These are phyloP conservation scores for Plasmopara muralis DNA, from an alignment of 352 stramenopile genomes.

Conservation along the genomic window DNA sequence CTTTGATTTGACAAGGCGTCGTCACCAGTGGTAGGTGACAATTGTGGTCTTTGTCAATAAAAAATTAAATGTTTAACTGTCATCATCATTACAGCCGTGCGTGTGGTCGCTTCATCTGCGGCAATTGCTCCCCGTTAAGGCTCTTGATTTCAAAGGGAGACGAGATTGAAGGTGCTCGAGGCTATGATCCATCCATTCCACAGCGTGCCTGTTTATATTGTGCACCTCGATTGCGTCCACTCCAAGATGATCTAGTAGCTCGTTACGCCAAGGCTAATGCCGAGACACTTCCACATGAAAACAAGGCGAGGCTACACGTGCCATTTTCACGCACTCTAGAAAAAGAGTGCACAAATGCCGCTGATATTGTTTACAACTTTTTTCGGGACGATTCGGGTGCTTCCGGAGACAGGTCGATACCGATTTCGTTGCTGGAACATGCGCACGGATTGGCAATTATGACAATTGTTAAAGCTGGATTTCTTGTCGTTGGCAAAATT, in stretches of 20 bases:
- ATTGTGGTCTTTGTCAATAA: not conserved
- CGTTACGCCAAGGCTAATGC: slow-evolving; percentile 35
- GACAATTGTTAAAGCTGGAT: slow-evolving; percentile 45
- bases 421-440: slow-evolving; percentile 42
- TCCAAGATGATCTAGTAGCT: slow-evolving; percentile 44
- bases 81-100: slow-evolving; percentile 27
- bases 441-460: slow-evolving; percentile 50
- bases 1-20: slow-evolving; percentile 56
- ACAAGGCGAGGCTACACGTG: slow-evolving; percentile 34
- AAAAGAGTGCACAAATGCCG: slow-evolving; percentile 57
- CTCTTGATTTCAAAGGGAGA: slow-evolving; percentile 48
- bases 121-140: slow-evolving; percentile 47
- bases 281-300: slow-evolving; percentile 37
- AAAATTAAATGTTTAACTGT: slow-evolving; percentile 5
- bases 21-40: slow-evolving; percentile 47
- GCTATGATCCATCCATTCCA: slow-evolving; percentile 47
- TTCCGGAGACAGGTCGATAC: slow-evolving; percentile 35
- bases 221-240: slow-evolving; percentile 33
- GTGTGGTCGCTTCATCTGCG: slow-evolving; percentile 49
- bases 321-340: slow-evolving; percentile 47
- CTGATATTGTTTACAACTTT: slow-evolving; percentile 65
- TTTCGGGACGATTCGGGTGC: slow-evolving; percentile 50
- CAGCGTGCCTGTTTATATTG: slow-evolving; percentile 58
- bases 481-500: slow-evolving; percentile 54
- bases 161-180: slow-evolving; percentile 39